Evolutionary conservation across 495 filamentous ascomycete genomes (phyloP), one percentile per base, ranked within the genome.

Genomic region (Neurospora sublineolata): DNA sequence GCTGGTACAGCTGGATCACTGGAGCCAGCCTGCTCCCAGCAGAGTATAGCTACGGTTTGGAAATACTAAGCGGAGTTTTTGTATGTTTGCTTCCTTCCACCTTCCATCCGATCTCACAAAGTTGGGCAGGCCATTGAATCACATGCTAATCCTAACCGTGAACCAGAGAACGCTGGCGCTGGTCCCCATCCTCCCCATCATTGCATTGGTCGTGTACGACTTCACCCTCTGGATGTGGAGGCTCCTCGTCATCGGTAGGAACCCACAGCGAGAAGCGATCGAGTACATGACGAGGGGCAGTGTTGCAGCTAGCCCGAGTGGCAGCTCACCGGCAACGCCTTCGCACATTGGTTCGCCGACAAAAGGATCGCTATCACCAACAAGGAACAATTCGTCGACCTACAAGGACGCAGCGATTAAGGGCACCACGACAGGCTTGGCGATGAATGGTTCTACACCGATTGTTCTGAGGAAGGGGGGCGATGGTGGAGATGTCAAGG

Each of bases 181-280:
- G 11, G 42, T 71, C 0, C 75, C 76, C 37, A 78, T 78, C 69
- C 27, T 75, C 2, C 80, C 79, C 0, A 40, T 84, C 18, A 71
- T 80, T 44, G 2, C 78, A 6, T 41, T 84, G 18, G 70, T 83
- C 69, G n/a, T 83, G 38, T 83, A 82, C 72, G 83, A 85, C 72
- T 73, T 85, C 52, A 72, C 72, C n/a, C 77, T 85, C 36, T 85
- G 83, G 83, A 67, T 83, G 18, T 84, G 79, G 77, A 78, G 83
- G 72, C 71, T 83, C 16, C 75, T 70, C 37, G 69, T 70, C 12
- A 76, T 71, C 58, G 75, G 68, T 68, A 75, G 30, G 70, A 18
- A 33, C 27, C 52, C 52, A 1, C 52, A 64, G 30, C 52, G 52
- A 33, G 52, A 74, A 70, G 70, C 73, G 20, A 39, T 72, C 18